Evolutionary conservation across 768 basidiomycete genomes (phyloP).

Genomic region (Lyophyllum decastes): DNA sequence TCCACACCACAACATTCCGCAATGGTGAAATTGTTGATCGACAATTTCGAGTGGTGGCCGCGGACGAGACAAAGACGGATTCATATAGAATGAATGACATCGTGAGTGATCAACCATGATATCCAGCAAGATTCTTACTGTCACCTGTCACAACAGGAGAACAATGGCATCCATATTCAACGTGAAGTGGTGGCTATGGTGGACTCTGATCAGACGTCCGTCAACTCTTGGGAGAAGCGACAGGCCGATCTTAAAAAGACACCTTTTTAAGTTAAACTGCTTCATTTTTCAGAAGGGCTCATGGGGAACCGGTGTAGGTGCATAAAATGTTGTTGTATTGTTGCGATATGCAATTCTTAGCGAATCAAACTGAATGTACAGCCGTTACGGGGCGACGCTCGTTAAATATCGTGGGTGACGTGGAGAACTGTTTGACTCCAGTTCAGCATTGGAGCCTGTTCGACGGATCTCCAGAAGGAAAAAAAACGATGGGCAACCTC

Average conservation of each 20-base stretch:
- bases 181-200: constrained; percentile 16
- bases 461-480: too few relatives aligned
- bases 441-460: too few relatives aligned
- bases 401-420: too few relatives aligned
- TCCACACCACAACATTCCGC: constrained; percentile 13
- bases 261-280: not conserved
- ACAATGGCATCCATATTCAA: constrained; percentile 15
- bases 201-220: constrained; percentile 15
- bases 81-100: constrained; percentile 14
- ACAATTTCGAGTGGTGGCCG: constrained; percentile 9
- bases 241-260: constrained; percentile 5
- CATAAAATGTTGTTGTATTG: not conserved
- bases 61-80: constrained; percentile 12
- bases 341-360: not conserved
- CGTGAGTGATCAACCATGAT: not conserved
- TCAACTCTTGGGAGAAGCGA: constrained; percentile 12
- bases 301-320: not conserved
- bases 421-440: too few relatives aligned
- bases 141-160: constrained; percentile 2
- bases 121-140: not conserved
- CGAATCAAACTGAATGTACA: not conserved
- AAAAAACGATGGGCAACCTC: too few relatives aligned
- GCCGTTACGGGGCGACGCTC: too few relatives aligned
- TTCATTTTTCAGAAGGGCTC: not conserved
- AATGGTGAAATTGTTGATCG: constrained; percentile 17